Percentiles rank a stretch among this genome's conserved stretches.
Conservation (phyloP, 2,329 filamentous ascomycete genomes). For the Curvularia hawaiiensis region DNA sequence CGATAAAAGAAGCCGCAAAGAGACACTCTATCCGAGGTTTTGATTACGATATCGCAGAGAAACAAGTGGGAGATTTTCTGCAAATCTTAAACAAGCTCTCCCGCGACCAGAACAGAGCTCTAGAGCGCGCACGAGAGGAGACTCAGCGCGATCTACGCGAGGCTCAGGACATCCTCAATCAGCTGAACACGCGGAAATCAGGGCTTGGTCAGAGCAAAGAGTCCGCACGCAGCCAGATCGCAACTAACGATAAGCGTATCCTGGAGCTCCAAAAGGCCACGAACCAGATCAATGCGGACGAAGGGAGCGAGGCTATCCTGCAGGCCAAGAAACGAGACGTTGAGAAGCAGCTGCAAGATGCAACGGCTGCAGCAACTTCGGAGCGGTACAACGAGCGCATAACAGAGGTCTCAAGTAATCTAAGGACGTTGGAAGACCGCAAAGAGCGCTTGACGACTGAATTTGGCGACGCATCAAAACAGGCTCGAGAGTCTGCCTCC, state of each 20-base stretch:
- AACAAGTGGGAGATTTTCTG: constrained; percentile 76
- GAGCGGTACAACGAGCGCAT: constrained; percentile 75
- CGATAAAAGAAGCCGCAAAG: constrained; percentile 79
- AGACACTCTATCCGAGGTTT: constrained; percentile 83
- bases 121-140: constrained; percentile 76
- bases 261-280: constrained; percentile 69
- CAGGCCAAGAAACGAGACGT: constrained; percentile 75
- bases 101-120: constrained; percentile 76
- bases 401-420: constrained; percentile 65
- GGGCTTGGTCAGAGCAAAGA: constrained; percentile 75
- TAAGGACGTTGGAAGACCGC: constrained; percentile 73
- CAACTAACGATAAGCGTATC: constrained; percentile 73
- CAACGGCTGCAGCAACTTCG: constrained; percentile 66
- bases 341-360: constrained; percentile 64
- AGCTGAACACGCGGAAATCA: constrained; percentile 75
- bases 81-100: constrained; percentile 75
- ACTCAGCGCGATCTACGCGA: constrained; percentile 74
- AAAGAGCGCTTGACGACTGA: constrained; percentile 77
- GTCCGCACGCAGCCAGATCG: constrained; percentile 73
- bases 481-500: constrained; percentile 81
- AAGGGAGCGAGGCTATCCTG: constrained; percentile 79
- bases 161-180: constrained; percentile 73
- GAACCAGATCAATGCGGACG: constrained; percentile 78
- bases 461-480: constrained; percentile 78
- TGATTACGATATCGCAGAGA: constrained; percentile 76